phyloP scores from a whole-genome alignment of 768 basidiomycete genomes.

The Glaciozyma martinii region DNA sequence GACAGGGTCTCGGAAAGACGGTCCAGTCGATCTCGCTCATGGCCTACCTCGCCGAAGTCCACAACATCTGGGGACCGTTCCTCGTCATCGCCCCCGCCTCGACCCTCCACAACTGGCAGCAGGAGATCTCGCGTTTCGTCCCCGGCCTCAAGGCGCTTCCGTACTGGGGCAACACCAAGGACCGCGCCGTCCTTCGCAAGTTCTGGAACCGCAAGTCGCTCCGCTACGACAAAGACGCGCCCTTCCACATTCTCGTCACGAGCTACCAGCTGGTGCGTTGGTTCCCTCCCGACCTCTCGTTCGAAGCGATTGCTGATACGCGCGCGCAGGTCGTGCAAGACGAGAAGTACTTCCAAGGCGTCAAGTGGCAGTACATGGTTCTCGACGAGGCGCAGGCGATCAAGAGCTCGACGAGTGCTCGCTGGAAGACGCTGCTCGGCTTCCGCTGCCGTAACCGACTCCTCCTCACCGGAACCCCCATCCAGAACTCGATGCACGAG shows the following conservation, averaged over 20 bases:
- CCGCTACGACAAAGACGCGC: constrained; percentile 86
- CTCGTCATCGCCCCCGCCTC: constrained; percentile 94
- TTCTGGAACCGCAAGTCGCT: constrained; percentile 99
- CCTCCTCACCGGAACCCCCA: constrained; percentile 91
- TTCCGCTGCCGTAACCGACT: constrained; percentile 94
- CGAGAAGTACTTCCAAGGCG: constrained; percentile 92
- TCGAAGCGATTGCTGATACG: neutral
- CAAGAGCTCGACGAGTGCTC: constrained; percentile 89
- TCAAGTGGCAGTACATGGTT: constrained; percentile 99
- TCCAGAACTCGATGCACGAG: constrained; percentile 99
- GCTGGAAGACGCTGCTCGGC: constrained; percentile 94
- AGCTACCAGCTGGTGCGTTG: constrained; percentile 80
- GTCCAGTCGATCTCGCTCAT: constrained; percentile 95
- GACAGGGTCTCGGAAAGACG: constrained; percentile 46
- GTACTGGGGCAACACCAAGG: constrained; percentile 97
- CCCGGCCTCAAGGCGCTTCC: constrained; percentile 87
- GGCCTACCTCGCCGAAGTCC: constrained; percentile 89
- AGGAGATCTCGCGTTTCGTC: constrained; percentile 91
- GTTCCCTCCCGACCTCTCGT: neutral
- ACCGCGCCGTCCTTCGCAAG: constrained; percentile 83
- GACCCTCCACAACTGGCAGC: constrained; percentile 98
- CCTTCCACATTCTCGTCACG: constrained; percentile 92
- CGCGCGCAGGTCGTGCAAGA: constrained; percentile 72
- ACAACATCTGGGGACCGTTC: constrained; percentile 99
- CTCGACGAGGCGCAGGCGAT: constrained; percentile 99